Evolutionary conservation across 2,329 filamentous ascomycete genomes (phyloP), one percentile per base, ranked within the genome.

Genomic region (Xylariaceae sp.): DNA sequence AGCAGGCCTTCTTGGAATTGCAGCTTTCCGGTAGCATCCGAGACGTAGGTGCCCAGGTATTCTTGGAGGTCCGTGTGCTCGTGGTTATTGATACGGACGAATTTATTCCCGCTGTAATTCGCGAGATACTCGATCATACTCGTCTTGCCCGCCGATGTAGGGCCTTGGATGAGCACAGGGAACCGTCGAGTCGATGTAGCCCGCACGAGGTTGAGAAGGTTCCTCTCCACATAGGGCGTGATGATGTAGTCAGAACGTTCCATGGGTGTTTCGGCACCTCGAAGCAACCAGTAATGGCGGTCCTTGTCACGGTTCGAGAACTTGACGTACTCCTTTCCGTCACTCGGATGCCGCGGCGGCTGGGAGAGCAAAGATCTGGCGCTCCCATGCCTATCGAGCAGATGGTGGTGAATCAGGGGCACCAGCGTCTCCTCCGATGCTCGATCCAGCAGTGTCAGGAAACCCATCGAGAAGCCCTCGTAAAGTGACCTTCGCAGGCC

Each of bases 101-200:
- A 98, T 56, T 86, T 92, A 60, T 99, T 95, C 3, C 94, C 92
- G 19, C 88, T 97, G 39, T 86, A 84, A 56, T 94, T 92, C n/a
- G 94, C 90, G 26, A 99, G 74, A 59, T 95, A 96, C 63, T 97
- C 90, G 29, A 98, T 94, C 92, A 99, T 98, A 63, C 90, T 97
- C 0, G 92, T 99, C 65, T 99, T 99, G 48, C 92, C 92, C 9
- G 90, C 86, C 4, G 94, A 98, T 0, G 92, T 99, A 9, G 94
- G 92, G 3, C 92, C 92, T 62, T 99, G 92, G 14, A 99, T 85
- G 8, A 99, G 72, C 34, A 99, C 87, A 1, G 92, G 94, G 59
- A 95, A 98, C 34, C 85, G 79, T 24, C 88, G 72, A 4, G 90
- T 98, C 1, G 90, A 97, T 12, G 88, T 88, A 3, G 92, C 94